These are phyloP conservation scores for Osmozyma mogii DNA, from an alignment of 805 yeast species.

Conservation along the genomic window DNA sequence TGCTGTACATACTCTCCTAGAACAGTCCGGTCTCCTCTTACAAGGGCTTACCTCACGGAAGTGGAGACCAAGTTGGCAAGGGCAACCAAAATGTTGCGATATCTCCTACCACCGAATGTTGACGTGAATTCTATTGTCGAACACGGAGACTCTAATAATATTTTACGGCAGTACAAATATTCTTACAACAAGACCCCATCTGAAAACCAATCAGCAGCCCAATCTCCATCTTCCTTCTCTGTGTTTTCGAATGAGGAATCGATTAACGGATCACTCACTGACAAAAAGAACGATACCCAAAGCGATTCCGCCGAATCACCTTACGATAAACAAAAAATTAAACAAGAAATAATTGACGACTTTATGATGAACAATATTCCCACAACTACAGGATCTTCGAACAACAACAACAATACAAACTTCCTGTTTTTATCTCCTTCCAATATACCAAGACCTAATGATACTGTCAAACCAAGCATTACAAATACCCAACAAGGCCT, in stretches of 20 bases:
- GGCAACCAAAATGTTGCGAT: constrained; percentile 24
- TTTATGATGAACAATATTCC: constrained; percentile 32
- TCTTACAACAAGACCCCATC: neutral
- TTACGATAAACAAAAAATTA: constrained; percentile 19
- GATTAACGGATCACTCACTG: constrained; percentile 8
- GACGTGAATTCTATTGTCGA: constrained; percentile 14
- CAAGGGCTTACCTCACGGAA: constrained; percentile 70
- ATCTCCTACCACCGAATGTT: constrained; percentile 20
- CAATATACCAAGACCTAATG: neutral
- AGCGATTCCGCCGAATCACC: constrained; percentile 4
- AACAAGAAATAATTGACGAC: constrained; percentile 34
- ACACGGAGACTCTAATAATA: constrained; percentile 11
- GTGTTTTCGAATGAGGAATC: constrained; percentile 18
- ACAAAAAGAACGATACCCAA: constrained; percentile 8
- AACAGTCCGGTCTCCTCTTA: constrained; percentile 69
- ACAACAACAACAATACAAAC: too few species aligned
- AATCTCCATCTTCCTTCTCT: constrained; percentile 19
- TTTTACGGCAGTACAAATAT: constrained; percentile 6
- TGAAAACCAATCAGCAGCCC: constrained; percentile 8
- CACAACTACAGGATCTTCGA: too few species aligned
- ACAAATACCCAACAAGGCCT: too few species aligned
- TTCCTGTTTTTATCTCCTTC: constrained; percentile 12
- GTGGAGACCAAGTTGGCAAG: constrained; percentile 47
- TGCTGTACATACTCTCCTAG: constrained; percentile 74
- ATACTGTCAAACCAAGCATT: too few species aligned